phyloP scores from a whole-genome alignment of 768 basidiomycete species.

The Tylopilus felleus region DNA sequence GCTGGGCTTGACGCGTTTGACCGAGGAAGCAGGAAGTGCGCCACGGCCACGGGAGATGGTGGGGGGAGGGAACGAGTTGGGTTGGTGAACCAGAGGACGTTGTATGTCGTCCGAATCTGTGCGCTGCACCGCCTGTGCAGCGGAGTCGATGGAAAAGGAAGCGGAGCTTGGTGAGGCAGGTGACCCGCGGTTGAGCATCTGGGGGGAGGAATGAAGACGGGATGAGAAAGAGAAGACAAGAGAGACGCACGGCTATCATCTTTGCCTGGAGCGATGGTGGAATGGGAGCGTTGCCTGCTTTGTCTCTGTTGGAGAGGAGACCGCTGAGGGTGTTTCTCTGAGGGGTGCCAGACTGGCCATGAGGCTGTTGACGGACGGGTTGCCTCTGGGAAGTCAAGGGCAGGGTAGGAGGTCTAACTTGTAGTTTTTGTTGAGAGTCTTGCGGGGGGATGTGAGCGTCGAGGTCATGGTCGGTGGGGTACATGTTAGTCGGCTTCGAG shows the following conservation, averaged over 20 bases:
- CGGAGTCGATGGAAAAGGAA: constrained; percentile 38
- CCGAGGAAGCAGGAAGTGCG: constrained; percentile 38
- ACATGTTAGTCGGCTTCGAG: constrained; percentile 18
- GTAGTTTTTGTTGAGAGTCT: neutral
- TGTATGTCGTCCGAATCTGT: constrained; percentile 28
- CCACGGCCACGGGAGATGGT: constrained; percentile 24
- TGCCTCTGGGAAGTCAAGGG: constrained; percentile 10
- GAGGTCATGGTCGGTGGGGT: constrained; percentile 18
- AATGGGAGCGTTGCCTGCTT: constrained; percentile 58
- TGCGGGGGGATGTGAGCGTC: constrained; percentile 12
- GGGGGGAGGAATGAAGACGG: constrained; percentile 20
- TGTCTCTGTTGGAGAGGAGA: constrained; percentile 44
- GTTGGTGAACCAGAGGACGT: constrained; percentile 32
- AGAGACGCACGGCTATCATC: constrained; percentile 76
- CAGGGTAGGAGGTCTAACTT: neutral
- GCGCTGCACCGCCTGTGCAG: constrained; percentile 39
- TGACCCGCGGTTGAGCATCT: constrained; percentile 47
- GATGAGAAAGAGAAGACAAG: neutral
- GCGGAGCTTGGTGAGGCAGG: constrained; percentile 24
- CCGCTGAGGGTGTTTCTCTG: constrained; percentile 34
- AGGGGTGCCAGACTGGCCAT: constrained; percentile 5
- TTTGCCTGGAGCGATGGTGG: constrained; percentile 90
- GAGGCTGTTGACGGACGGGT: constrained; percentile 14
- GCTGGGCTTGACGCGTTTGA: constrained; percentile 46
- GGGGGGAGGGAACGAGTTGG: constrained; percentile 35